These are phyloP conservation scores for Russula emetica DNA, from an alignment of 768 basidiomycete genomes.

Conservation along the genomic window DNA sequence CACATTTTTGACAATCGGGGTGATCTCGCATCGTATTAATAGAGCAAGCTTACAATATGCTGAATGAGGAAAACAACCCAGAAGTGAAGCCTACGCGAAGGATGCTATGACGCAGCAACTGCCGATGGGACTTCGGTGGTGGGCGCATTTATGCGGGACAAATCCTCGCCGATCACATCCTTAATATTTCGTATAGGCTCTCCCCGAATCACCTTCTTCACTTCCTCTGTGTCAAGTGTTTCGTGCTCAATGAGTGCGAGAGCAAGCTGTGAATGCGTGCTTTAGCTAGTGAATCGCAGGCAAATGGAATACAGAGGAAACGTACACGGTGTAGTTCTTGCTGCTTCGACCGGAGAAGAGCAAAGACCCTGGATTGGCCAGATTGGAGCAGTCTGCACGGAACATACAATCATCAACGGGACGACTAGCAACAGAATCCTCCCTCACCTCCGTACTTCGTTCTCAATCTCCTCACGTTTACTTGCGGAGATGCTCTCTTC, in stretches of 20 bases:
- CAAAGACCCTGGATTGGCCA: slow-evolving; percentile 61
- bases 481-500: slow-evolving; percentile 66
- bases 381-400: slow-evolving; percentile 38
- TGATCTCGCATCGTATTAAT: neutral
- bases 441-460: slow-evolving; percentile 76
- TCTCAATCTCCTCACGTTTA: slow-evolving; percentile 81
- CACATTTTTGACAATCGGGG: neutral
- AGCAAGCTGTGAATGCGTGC: slow-evolving; percentile 57
- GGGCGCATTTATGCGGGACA: slow-evolving; percentile 27
- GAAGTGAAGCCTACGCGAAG: slow-evolving; percentile 10
- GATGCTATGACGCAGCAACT: slow-evolving; percentile 14
- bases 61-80: neutral
- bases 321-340: slow-evolving; percentile 73
- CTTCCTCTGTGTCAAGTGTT: slow-evolving; percentile 84
- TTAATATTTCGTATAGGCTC: slow-evolving; percentile 69
- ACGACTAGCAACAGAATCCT: slow-evolving; percentile 31
- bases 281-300: neutral
- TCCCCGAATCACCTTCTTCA: slow-evolving; percentile 78
- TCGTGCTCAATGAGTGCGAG: slow-evolving; percentile 92
- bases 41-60: slow-evolving; percentile 8
- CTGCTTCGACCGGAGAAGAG: slow-evolving; percentile 59
- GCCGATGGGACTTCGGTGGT: slow-evolving; percentile 10
- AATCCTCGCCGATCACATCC: slow-evolving; percentile 60
- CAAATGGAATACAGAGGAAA: slow-evolving; percentile 11
- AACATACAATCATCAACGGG: neutral